These are phyloP conservation scores for Lasiodiplodia hormozganensis DNA, from an alignment of 2,329 filamentous ascomycete genomes.

Conservation along the genomic window DNA sequence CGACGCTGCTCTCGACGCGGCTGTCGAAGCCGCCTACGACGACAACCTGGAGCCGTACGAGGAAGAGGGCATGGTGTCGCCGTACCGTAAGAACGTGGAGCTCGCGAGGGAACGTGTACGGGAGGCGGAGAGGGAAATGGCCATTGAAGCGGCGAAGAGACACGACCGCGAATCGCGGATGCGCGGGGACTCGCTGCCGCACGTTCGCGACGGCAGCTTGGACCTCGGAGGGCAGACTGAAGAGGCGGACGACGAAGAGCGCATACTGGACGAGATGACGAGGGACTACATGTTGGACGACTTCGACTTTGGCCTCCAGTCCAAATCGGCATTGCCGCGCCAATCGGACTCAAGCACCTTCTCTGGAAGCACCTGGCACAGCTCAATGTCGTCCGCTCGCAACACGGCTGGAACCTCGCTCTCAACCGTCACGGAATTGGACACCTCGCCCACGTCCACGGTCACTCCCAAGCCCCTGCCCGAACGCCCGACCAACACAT, in stretches of 20 bases:
- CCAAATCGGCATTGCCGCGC: constrained; percentile 72
- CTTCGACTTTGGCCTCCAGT: constrained; percentile 75
- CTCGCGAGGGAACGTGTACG: constrained; percentile 77
- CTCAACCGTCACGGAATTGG: constrained; percentile 72
- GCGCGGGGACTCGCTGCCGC: constrained; percentile 55
- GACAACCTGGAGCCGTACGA: constrained; percentile 82
- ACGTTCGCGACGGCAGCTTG: constrained; percentile 43
- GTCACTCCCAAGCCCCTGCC: constrained; percentile 12
- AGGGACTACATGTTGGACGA: constrained; percentile 82
- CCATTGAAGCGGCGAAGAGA: constrained; percentile 66
- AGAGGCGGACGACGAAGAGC: constrained; percentile 58
- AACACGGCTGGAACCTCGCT: constrained; percentile 71
- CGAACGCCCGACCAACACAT: constrained; percentile 6
- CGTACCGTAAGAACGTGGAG: constrained; percentile 66
- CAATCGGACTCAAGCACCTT: constrained; percentile 83
- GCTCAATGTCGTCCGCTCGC: constrained; percentile 75
- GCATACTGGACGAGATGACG: constrained; percentile 82
- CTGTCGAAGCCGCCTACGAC: constrained; percentile 94
- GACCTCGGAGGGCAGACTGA: constrained; percentile 36
- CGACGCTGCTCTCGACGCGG: constrained; percentile 90
- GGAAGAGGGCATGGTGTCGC: constrained; percentile 47
- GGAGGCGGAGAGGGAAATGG: constrained; percentile 74
- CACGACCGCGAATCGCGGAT: constrained; percentile 58
- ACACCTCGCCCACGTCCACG: constrained; percentile 34
- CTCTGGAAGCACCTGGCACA: constrained; percentile 79